Conservation (phyloP, 345 rosid species). For the Gossypium rotundifolium region DNA sequence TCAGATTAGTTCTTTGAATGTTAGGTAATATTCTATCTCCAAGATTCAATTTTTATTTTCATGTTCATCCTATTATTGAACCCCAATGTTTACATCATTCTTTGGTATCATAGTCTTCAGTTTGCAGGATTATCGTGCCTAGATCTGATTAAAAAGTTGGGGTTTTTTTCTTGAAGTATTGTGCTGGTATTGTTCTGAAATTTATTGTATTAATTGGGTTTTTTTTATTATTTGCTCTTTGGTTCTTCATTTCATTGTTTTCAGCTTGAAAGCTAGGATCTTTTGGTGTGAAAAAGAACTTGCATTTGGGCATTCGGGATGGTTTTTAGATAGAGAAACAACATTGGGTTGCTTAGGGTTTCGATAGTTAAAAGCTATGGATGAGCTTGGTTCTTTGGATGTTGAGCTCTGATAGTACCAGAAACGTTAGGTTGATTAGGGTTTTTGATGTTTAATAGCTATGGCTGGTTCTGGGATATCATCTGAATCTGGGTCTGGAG, state of each 20-base stretch:
- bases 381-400: neutral
- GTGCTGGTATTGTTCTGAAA: neutral
- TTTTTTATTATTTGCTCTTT: slow-evolving; percentile 14
- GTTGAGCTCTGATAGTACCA: neutral
- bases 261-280: slow-evolving; percentile 14
- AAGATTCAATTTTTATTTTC: too few relatives aligned
- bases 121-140: slow-evolving; percentile 5
- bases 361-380: slow-evolving; percentile 35
- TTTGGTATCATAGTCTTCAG: too few relatives aligned
- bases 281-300: slow-evolving; percentile 10
- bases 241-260: neutral
- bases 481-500: slow-evolving; percentile 39
- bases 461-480: slow-evolving; percentile 40
- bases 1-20: too few relatives aligned
- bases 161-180: slow-evolving; percentile 7
- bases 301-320: neutral
- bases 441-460: slow-evolving; percentile 13
- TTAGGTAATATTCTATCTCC: too few relatives aligned
- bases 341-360: slow-evolving; percentile 9
- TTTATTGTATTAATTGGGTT: slow-evolving; percentile 9
- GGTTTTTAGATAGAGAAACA: slow-evolving; percentile 4
- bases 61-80: too few relatives aligned
- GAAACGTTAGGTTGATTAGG: slow-evolving; percentile 8
- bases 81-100: too few relatives aligned
- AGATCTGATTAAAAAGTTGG: slow-evolving; percentile 28